phyloP scores from a whole-genome alignment of 192 early-diverging fungal genomes.

The Coemansia sp. region DNA sequence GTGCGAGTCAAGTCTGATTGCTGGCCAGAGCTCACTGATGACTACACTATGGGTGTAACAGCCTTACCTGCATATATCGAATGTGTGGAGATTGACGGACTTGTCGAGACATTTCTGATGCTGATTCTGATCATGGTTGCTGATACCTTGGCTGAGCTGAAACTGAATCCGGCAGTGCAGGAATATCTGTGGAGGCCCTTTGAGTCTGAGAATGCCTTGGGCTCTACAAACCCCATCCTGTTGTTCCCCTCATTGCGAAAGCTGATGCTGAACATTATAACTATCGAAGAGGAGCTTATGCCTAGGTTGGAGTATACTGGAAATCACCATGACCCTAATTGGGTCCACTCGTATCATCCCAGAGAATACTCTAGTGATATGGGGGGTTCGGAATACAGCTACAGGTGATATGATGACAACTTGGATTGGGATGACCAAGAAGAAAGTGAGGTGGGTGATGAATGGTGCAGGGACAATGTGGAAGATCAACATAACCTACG shows the following conservation, averaged over 20 bases:
- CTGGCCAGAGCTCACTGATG: background rate
- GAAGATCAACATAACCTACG: too few species aligned
- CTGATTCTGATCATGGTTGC: background rate
- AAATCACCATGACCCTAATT: too few species aligned
- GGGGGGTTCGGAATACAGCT: too few species aligned
- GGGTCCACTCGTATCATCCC: too few species aligned
- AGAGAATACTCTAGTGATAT: too few species aligned
- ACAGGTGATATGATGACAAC: too few species aligned
- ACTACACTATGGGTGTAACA: background rate
- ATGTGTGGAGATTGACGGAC: background rate
- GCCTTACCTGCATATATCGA: background rate
- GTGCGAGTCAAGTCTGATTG: background rate
- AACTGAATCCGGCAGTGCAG: background rate
- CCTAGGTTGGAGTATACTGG: too few species aligned
- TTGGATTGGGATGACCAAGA: too few species aligned
- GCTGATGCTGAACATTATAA: background rate
- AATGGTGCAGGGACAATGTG: too few species aligned
- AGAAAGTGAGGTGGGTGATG: too few species aligned
- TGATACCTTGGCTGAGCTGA: constrained; percentile 8
- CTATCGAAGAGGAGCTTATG: too few species aligned
- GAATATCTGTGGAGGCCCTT: constrained; percentile 1
- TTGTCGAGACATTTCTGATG: background rate
- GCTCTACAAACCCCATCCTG: background rate
- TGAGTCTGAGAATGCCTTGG: background rate
- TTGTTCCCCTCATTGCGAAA: background rate